These are phyloP conservation scores for Aureobasidium zeae DNA, from an alignment of 2,329 filamentous ascomycete genomes.

Conservation along the genomic window DNA sequence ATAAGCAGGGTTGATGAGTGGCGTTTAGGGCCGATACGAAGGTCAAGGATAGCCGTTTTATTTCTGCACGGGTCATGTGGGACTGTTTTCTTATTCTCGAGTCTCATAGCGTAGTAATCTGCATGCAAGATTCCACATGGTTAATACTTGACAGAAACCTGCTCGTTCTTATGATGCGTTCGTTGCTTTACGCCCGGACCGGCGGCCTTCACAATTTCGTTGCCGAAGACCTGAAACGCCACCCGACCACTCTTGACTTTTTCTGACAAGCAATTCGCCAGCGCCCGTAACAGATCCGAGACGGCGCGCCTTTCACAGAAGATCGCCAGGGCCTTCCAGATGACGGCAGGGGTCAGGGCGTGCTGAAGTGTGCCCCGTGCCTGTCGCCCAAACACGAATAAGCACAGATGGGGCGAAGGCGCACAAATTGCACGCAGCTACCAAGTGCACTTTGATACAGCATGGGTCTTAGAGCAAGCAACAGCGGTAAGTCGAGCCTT, in stretches of 20 bases:
- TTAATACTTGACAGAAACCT: no score
- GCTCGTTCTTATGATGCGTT: no score
- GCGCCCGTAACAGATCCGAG: constrained; percentile 7
- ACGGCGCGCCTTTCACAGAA: constrained; percentile 8
- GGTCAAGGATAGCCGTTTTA: constrained; percentile 16
- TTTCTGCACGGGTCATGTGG: no score
- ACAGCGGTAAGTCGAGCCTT: constrained; percentile 13
- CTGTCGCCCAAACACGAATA: constrained; percentile 10
- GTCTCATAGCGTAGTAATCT: no score
- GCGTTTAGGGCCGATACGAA: constrained; percentile 5
- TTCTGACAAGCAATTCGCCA: constrained; percentile 8
- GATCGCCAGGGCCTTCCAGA: constrained; percentile 13
- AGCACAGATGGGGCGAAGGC: constrained; percentile 14
- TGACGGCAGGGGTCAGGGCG: constrained; percentile 6
- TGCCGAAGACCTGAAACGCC: constrained; percentile 16
- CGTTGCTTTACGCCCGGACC: constrained; percentile 1
- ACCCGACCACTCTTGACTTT: constrained; percentile 7
- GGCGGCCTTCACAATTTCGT: constrained; percentile 12
- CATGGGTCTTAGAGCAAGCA: constrained; percentile 9
- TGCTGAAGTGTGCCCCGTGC: constrained; percentile 12
- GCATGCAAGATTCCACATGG: no score
- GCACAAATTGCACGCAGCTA: constrained; percentile 12
- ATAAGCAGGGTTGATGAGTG: constrained; percentile 9
- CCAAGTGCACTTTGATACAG: constrained; percentile 11
- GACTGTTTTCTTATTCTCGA: no score